Conservation (phyloP, 805 yeast genomes). For the Metschnikowia matae region DNA sequence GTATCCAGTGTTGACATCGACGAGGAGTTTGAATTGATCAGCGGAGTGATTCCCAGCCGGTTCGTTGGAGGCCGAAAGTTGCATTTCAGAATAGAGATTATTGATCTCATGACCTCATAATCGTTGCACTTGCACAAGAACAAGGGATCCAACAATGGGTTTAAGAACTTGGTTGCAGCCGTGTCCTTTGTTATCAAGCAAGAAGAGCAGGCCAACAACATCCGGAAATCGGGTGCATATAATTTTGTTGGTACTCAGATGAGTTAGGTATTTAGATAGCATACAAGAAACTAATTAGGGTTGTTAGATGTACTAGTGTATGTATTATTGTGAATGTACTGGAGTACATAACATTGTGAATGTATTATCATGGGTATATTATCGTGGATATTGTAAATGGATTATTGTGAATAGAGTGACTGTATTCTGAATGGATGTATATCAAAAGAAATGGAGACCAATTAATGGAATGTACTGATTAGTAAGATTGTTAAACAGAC, state of each 20-base stretch:
- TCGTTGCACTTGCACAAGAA: slow-evolving; percentile 40
- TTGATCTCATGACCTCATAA: slow-evolving; percentile 34
- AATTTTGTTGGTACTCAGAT: slow-evolving; percentile 8
- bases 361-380: too few relatives aligned
- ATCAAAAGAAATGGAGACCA: too few relatives aligned
- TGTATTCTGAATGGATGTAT: too few relatives aligned
- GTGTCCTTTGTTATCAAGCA: slow-evolving; percentile 43
- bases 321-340: too few relatives aligned
- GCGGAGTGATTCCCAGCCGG: slow-evolving; percentile 46
- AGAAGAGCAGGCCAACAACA: slow-evolving; percentile 31
- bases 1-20: slow-evolving; percentile 39
- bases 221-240: slow-evolving; percentile 13
- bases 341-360: too few relatives aligned
- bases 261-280: not conserved
- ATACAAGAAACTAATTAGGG: not conserved
- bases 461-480: too few relatives aligned
- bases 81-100: slow-evolving; percentile 42
- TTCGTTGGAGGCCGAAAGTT: slow-evolving; percentile 44
- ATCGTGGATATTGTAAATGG: too few relatives aligned
- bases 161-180: slow-evolving; percentile 39
- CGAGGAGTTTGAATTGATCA: slow-evolving; percentile 41
- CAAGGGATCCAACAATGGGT: slow-evolving; percentile 46
- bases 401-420: too few relatives aligned
- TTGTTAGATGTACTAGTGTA: too few relatives aligned
- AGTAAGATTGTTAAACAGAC: too few relatives aligned